phyloP scores from a whole-genome alignment of 2,329 filamentous ascomycete genomes.

The Pseudocercospora vitis region DNA sequence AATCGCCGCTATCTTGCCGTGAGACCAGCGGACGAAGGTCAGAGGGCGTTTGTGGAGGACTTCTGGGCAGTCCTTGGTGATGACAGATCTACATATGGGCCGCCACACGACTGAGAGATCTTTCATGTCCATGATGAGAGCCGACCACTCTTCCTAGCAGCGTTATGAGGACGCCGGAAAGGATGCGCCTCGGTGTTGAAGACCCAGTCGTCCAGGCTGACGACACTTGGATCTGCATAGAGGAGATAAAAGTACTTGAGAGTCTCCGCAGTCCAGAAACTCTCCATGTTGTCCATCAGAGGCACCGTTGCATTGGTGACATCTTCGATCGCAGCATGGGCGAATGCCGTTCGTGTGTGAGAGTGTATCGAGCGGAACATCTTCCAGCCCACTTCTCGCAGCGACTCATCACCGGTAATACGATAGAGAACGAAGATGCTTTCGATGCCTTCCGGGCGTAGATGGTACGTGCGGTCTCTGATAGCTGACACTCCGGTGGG shows the following conservation, averaged over 20 bases:
- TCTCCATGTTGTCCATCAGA: constrained; percentile 66
- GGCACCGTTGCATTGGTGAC: constrained; percentile 54
- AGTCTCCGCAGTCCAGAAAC: constrained; percentile 71
- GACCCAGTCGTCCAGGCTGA: constrained; percentile 58
- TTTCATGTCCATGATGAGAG: constrained; percentile 9
- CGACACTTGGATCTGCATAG: constrained; percentile 58
- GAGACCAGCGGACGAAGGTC: neutral
- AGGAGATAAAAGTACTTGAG: constrained; percentile 67
- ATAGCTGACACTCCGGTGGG: constrained; percentile 58
- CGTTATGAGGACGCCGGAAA: constrained; percentile 29
- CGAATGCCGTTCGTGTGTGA: constrained; percentile 61
- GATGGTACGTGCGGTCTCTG: constrained; percentile 60
- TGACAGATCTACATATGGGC: neutral
- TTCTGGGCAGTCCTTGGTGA: neutral
- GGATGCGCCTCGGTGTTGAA: constrained; percentile 51
- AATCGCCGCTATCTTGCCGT: neutral
- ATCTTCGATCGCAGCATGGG: constrained; percentile 66
- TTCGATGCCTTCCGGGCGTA: constrained; percentile 77
- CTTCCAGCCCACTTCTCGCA: constrained; percentile 69
- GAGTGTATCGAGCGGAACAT: constrained; percentile 68
- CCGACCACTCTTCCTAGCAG: constrained; percentile 6
- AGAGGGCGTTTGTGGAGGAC: neutral
- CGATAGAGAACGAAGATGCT: constrained; percentile 77
- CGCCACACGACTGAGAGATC: neutral
- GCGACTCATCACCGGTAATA: constrained; percentile 65